phyloP scores from a whole-genome alignment of 495 filamentous ascomycete species.

The Trichoderma orchidacearum region DNA sequence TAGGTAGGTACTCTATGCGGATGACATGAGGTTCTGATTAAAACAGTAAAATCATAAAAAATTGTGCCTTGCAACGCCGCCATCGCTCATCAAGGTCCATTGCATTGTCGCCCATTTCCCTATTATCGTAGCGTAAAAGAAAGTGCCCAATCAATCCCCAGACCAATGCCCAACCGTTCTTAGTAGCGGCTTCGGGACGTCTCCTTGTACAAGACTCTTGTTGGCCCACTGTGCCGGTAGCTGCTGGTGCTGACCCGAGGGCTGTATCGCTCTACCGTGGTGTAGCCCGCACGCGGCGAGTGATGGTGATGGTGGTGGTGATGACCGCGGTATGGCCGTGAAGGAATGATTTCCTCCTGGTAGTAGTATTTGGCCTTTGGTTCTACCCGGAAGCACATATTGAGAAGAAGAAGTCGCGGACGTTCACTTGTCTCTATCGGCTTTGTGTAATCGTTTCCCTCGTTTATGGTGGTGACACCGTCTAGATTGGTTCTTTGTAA shows the following conservation, averaged over 20 bases:
- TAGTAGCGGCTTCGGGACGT: neutral
- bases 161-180: neutral
- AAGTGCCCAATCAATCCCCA: too few relatives aligned
- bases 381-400: conserved; percentile 28
- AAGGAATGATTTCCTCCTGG: conserved; percentile 32
- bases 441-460: too few relatives aligned
- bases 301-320: conserved; percentile 19
- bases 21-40: too few relatives aligned
- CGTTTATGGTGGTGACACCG: too few relatives aligned
- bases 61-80: neutral
- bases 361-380: conserved; percentile 32
- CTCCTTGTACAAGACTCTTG: neutral
- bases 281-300: conserved; percentile 10
- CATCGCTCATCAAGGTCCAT: neutral
- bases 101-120: too few relatives aligned
- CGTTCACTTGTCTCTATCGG: too few relatives aligned
- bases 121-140: neutral
- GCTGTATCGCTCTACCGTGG: conserved; percentile 7
- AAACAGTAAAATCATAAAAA: too few relatives aligned
- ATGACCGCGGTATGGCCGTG: conserved; percentile 11
- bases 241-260: conserved; percentile 21
- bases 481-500: too few relatives aligned
- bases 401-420: too few relatives aligned
- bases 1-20: too few relatives aligned
- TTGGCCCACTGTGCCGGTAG: conserved; percentile 7